These are phyloP conservation scores for Magnolia changhungtana DNA, from an alignment of 164 flowering plant genomes.

Conservation along the genomic window DNA sequence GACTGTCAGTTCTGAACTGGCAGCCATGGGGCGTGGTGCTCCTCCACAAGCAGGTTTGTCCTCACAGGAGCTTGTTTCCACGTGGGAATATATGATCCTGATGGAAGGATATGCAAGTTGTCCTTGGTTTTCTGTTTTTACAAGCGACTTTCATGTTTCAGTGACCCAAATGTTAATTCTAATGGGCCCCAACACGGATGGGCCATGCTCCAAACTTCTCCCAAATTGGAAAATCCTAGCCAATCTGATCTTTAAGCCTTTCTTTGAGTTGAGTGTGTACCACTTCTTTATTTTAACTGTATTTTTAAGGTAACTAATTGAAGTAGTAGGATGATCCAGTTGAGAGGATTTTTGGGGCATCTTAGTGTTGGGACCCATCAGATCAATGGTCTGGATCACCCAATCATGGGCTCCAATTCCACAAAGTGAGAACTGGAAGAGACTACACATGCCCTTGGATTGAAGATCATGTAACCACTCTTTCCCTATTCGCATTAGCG, in stretches of 20 bases:
- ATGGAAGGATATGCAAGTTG: neutral
- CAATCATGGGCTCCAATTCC: neutral
- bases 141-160: neutral
- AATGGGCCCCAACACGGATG: neutral
- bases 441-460: neutral
- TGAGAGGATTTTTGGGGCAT: neutral
- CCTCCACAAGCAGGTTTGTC: conserved; percentile 69
- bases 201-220: neutral
- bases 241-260: neutral
- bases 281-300: neutral
- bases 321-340: neutral
- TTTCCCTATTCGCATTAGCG: neutral
- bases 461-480: neutral
- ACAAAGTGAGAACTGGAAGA: neutral
- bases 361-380: neutral
- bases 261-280: neutral
- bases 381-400: neutral
- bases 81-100: neutral
- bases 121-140: neutral
- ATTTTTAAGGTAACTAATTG: neutral
- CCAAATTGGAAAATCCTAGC: neutral
- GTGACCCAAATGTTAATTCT: neutral
- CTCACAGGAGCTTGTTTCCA: neutral
- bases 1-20: conserved; percentile 79
- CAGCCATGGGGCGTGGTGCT: conserved; percentile 90